Evolutionary conservation across 2,329 filamentous ascomycete genomes (phyloP).

Genomic region (Fusarium bulbicola): DNA sequence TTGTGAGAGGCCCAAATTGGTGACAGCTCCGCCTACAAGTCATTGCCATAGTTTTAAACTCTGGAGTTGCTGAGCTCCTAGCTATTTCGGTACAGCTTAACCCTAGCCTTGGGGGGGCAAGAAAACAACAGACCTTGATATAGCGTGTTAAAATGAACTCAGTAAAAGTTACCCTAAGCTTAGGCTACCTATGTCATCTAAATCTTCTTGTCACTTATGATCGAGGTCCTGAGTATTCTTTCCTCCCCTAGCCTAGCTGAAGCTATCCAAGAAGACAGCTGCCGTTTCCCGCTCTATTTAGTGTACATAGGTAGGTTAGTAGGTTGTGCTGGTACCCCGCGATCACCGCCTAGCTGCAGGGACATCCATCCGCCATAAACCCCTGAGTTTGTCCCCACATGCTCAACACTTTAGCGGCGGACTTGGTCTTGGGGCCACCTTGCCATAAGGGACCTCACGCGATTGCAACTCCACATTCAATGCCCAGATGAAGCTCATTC

Average conservation of each 20-base stretch:
- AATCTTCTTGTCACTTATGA: too few species aligned
- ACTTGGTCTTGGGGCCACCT: constrained; percentile 47
- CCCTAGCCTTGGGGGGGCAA: background rate
- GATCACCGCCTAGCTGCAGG: constrained; percentile 17
- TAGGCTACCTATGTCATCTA: too few species aligned
- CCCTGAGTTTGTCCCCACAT: constrained; percentile 42
- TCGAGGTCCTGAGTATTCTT: too few species aligned
- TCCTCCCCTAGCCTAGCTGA: background rate
- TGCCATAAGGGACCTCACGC: constrained; percentile 46
- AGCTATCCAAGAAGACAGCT: background rate
- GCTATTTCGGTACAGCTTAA: background rate
- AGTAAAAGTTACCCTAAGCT: too few species aligned
- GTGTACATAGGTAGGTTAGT: too few species aligned
- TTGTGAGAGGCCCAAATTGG: background rate
- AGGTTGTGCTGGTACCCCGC: constrained; percentile 38
- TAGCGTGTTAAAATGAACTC: too few species aligned
- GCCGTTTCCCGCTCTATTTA: background rate
- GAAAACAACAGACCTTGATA: too few species aligned
- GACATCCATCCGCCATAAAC: constrained; percentile 17
- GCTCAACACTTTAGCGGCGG: constrained; percentile 35
- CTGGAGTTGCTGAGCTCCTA: background rate
- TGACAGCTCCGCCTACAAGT: background rate
- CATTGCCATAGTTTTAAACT: background rate
- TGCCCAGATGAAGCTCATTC: constrained; percentile 33
- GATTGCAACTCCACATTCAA: constrained; percentile 37